These are phyloP conservation scores for Mycena rebaudengoi DNA, from an alignment of 768 basidiomycete species.

Conservation along the genomic window DNA sequence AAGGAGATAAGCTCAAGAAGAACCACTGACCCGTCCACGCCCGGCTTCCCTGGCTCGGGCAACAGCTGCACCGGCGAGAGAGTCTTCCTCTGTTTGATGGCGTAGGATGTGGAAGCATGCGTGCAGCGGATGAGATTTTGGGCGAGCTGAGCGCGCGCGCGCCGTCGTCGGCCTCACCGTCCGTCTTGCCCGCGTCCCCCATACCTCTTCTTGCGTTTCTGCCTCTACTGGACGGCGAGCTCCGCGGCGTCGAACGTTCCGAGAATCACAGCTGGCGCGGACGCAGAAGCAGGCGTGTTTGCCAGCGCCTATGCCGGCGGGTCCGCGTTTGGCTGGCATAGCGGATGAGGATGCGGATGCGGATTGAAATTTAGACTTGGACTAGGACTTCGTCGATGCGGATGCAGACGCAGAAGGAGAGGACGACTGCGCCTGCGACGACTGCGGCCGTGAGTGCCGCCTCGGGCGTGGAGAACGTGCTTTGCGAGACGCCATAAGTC, in stretches of 20 bases:
- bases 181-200: too few species aligned
- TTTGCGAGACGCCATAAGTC: too few species aligned
- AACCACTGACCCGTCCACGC: constrained; percentile 72
- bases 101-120: too few species aligned
- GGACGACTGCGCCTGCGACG: constrained; percentile 13
- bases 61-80: constrained; percentile 70
- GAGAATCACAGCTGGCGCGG: too few species aligned
- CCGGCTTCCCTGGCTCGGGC: constrained; percentile 72
- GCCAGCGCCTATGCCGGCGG: not conserved
- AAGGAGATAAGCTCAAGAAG: not conserved
- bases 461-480: constrained; percentile 6
- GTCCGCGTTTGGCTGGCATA: not conserved
- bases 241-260: too few species aligned
- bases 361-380: constrained; percentile 5
- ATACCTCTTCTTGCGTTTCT: too few species aligned
- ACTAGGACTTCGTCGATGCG: constrained; percentile 1
- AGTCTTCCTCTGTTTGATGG: too few species aligned
- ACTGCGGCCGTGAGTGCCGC: not conserved
- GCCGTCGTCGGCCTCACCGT: too few species aligned
- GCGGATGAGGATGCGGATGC: constrained; percentile 5
- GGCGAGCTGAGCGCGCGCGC: too few species aligned
- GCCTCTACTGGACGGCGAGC: too few species aligned
- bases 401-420: not conserved
- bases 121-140: too few species aligned
- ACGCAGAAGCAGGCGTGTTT: not conserved